Percentiles rank a stretch among this genome's conserved stretches.
Conservation (phyloP, 1,139 yeast genomes). For the Geotrichum phurueaensis region DNA sequence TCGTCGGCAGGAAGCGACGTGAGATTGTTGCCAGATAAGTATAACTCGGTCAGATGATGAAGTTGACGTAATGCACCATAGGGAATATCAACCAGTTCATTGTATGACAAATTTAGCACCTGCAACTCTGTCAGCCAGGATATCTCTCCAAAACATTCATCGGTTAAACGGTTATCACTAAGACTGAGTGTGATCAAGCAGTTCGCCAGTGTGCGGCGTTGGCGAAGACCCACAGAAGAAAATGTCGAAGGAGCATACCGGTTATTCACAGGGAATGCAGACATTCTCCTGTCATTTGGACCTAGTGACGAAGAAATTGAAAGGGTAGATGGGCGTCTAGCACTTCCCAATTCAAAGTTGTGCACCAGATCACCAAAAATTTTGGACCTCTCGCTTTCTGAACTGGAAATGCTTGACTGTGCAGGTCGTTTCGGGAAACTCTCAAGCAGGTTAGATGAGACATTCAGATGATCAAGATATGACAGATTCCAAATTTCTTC, state of each 20-base stretch:
- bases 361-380: slow-evolving; percentile 19
- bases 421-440: slow-evolving; percentile 48
- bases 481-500: slow-evolving; percentile 61
- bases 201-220: slow-evolving; percentile 23
- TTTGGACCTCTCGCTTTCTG: slow-evolving; percentile 11
- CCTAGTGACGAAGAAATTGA: slow-evolving; percentile 24
- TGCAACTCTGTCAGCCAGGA: slow-evolving; percentile 55
- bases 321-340: slow-evolving; percentile 24
- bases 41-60: slow-evolving; percentile 57
- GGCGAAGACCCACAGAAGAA: slow-evolving; percentile 14
- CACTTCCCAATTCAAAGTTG: slow-evolving; percentile 21
- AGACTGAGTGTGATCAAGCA: slow-evolving; percentile 55
- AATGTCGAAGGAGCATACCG: slow-evolving; percentile 5
- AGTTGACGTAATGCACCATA: slow-evolving; percentile 60
- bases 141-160: slow-evolving; percentile 67
- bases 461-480: slow-evolving; percentile 56
- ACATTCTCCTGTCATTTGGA: slow-evolving; percentile 13
- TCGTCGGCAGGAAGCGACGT: slow-evolving; percentile 82
- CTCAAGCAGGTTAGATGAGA: slow-evolving; percentile 72
- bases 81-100: slow-evolving; percentile 77
- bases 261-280: slow-evolving; percentile 6
- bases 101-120: slow-evolving; percentile 71
- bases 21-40: slow-evolving; percentile 76
- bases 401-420: slow-evolving; percentile 14
- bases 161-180: slow-evolving; percentile 80